Conservation (phyloP, 2,329 filamentous ascomycete species). For the Curvularia eragrostidis region DNA sequence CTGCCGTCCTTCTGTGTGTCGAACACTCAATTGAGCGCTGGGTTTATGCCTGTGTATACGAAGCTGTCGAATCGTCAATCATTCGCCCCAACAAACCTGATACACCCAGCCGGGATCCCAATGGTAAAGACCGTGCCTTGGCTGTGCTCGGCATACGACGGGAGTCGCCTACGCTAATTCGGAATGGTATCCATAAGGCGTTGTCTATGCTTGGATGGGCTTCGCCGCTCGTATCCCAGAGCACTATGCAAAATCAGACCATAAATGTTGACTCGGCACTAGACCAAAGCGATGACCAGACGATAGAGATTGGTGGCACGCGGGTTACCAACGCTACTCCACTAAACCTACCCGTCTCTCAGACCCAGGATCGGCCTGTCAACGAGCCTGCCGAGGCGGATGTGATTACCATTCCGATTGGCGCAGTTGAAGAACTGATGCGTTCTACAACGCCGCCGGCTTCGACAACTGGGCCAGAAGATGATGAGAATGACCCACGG, state of each 20-base stretch:
- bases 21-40: constrained; percentile 38
- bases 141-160: constrained; percentile 33
- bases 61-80: constrained; percentile 40
- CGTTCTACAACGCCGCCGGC: constrained; percentile 34
- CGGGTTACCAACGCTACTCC: constrained; percentile 32
- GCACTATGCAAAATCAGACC: constrained; percentile 6
- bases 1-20: constrained; percentile 35
- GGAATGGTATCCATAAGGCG: constrained; percentile 31
- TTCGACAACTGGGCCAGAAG: constrained; percentile 33
- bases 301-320: constrained; percentile 27
- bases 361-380: constrained; percentile 7
- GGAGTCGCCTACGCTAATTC: constrained; percentile 31
- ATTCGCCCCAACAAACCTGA: constrained; percentile 42
- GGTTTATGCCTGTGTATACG: constrained; percentile 36
- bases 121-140: constrained; percentile 29
- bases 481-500: constrained; percentile 43
- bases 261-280: constrained; percentile 2
- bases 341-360: constrained; percentile 30
- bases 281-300: constrained; percentile 15
- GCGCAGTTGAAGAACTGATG: constrained; percentile 18
- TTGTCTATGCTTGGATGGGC: constrained; percentile 39
- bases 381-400: constrained; percentile 12
- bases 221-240: constrained; percentile 8
- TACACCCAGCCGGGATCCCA: constrained; percentile 32
- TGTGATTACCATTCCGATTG: constrained; percentile 18